Conservation (phyloP, 768 basidiomycete genomes). For the Mycena amicta region DNA sequence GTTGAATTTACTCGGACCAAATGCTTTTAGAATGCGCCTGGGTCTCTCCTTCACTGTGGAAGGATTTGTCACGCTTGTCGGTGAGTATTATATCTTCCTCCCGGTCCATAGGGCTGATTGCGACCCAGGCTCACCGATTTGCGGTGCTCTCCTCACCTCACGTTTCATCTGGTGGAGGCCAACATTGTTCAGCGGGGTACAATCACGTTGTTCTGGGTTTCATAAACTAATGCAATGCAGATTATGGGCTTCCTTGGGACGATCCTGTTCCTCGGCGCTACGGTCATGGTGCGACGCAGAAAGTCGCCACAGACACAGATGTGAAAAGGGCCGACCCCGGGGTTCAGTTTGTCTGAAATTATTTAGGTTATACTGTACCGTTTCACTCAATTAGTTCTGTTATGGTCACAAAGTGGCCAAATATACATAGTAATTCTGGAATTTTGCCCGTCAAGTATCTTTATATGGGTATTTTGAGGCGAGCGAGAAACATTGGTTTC, state of each 20-base stretch:
- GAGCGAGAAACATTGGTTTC: no score
- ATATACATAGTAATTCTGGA: no score
- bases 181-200: slow-evolving; percentile 53
- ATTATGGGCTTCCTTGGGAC: neutral
- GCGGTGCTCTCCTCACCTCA: slow-evolving; percentile 55
- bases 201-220: neutral
- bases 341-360: no score
- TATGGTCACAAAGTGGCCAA: no score
- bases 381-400: no score
- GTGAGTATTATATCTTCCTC: neutral
- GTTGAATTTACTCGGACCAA: no score
- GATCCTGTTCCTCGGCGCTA: neutral
- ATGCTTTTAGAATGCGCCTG: slow-evolving; percentile 57
- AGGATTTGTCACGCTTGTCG: slow-evolving; percentile 32
- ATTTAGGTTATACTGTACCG: no score
- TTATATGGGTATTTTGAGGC: no score
- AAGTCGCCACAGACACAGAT: no score
- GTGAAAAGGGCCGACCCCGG: no score
- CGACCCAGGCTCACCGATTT: slow-evolving; percentile 53
- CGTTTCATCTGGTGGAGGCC: slow-evolving; percentile 62
- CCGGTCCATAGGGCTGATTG: neutral
- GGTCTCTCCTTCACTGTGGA: slow-evolving; percentile 53
- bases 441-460: no score
- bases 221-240: neutral
- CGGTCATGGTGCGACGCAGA: neutral